Evolutionary conservation across 2,329 filamentous ascomycete genomes (phyloP).

Genomic region (Neurospora sp.): DNA sequence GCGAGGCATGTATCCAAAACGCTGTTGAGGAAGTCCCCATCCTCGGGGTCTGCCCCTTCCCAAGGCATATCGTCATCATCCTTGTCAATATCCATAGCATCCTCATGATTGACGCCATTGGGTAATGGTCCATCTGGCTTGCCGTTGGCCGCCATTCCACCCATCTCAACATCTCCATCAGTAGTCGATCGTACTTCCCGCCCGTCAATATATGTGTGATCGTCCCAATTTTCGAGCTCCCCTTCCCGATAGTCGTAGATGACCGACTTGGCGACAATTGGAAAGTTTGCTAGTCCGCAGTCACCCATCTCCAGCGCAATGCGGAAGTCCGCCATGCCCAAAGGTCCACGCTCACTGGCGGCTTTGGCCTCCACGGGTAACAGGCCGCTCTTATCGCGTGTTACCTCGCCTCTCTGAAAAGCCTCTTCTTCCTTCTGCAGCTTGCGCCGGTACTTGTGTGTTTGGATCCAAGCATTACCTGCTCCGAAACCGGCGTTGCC

Average conservation of each 20-base stretch:
- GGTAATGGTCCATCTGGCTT: constrained; percentile 26
- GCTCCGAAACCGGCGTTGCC: constrained; percentile 53
- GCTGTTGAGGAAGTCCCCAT: constrained; percentile 42
- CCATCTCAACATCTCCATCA: constrained; percentile 23
- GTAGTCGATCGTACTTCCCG: constrained; percentile 17
- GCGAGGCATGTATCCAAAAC: constrained; percentile 48
- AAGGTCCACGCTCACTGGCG: constrained; percentile 57
- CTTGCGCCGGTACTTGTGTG: constrained; percentile 65
- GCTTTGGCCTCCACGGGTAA: constrained; percentile 74
- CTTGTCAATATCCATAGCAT: constrained; percentile 50
- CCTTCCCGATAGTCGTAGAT: constrained; percentile 64
- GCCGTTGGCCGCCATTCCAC: constrained; percentile 24
- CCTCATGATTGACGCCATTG: constrained; percentile 39
- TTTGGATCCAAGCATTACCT: constrained; percentile 64
- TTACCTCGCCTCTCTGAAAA: constrained; percentile 61
- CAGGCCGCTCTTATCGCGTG: constrained; percentile 64
- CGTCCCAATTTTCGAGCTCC: constrained; percentile 58
- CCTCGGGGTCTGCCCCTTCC: constrained; percentile 47
- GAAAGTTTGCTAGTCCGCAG: constrained; percentile 66
- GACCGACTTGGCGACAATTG: constrained; percentile 61
- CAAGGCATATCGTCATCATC: constrained; percentile 50
- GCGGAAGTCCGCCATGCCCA: constrained; percentile 70
- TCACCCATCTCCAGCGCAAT: constrained; percentile 69
- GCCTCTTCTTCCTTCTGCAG: constrained; percentile 67
- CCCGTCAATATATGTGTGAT: constrained; percentile 44